These are phyloP conservation scores for Solanum aculeatissimum DNA, from an alignment of 305 asterid species.

Conservation along the genomic window DNA sequence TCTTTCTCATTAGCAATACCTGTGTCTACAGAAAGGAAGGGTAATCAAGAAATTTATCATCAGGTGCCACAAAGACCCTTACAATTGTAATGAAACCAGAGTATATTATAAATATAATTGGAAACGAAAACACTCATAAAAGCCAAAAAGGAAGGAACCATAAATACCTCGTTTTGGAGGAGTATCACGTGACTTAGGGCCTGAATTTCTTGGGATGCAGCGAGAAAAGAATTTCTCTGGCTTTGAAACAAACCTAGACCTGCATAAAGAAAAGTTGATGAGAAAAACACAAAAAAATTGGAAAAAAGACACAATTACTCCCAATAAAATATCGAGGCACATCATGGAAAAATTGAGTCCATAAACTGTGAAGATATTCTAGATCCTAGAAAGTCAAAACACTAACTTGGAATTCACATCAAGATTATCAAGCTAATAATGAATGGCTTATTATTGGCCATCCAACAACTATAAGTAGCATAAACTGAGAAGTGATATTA, in stretches of 20 bases:
- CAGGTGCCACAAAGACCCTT: neutral
- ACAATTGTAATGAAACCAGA: neutral
- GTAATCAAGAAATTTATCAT: neutral
- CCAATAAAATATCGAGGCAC: neutral
- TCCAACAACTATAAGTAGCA: neutral
- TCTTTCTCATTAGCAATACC: slow-evolving; percentile 98
- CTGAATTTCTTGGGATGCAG: slow-evolving; percentile 47
- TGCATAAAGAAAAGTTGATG: slow-evolving; percentile 9
- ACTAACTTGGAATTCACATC: neutral
- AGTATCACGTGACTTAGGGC: slow-evolving; percentile 67
- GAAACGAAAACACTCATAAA: neutral
- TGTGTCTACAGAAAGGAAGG: slow-evolving; percentile 43
- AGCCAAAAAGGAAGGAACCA: neutral
- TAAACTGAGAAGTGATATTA: neutral
- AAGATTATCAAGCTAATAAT: neutral
- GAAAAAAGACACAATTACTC: neutral
- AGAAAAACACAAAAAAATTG: neutral
- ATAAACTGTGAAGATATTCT: neutral
- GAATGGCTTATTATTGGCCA: neutral
- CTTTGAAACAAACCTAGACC: slow-evolving; percentile 40
- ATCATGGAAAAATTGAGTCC: neutral
- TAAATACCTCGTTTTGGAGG: slow-evolving; percentile 91
- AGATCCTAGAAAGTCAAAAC: neutral
- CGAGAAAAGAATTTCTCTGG: slow-evolving; percentile 49
- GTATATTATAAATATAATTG: neutral